These are phyloP conservation scores for Volvox reticuliferus DNA, from an alignment of 139 green algal species.

Conservation along the genomic window DNA sequence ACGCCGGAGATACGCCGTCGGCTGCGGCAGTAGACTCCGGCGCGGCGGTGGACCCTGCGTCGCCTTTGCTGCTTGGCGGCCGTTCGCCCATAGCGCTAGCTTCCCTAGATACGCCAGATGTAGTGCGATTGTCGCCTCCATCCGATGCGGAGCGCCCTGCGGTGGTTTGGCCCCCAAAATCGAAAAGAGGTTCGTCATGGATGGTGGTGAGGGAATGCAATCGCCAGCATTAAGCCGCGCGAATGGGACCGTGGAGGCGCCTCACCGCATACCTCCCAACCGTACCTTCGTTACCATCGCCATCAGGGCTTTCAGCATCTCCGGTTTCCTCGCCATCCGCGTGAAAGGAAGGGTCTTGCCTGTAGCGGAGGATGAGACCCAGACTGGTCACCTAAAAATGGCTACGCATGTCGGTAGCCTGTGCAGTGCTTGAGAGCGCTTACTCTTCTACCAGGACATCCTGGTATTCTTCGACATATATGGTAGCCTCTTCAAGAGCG, in stretches of 20 bases:
- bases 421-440: neutral
- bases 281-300: neutral
- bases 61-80: conserved; percentile 15
- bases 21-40: neutral
- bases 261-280: neutral
- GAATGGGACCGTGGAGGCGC: too few relatives aligned
- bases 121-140: neutral
- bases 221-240: too few relatives aligned
- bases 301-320: neutral
- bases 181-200: neutral
- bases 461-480: conserved; percentile 59
- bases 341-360: neutral
- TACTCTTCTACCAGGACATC: conserved; percentile 51
- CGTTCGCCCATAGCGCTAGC: neutral
- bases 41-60: neutral
- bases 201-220: neutral
- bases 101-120: neutral
- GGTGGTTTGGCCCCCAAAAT: neutral
- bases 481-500: conserved; percentile 52
- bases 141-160: neutral
- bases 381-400: neutral
- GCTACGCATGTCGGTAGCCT: neutral
- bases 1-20: neutral
- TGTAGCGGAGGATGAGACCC: neutral
- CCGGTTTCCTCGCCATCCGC: neutral